Evolutionary conservation across 441 rosid genomes (phyloP), one percentile per base, ranked within the genome.

Genomic region (Croton setiger): DNA sequence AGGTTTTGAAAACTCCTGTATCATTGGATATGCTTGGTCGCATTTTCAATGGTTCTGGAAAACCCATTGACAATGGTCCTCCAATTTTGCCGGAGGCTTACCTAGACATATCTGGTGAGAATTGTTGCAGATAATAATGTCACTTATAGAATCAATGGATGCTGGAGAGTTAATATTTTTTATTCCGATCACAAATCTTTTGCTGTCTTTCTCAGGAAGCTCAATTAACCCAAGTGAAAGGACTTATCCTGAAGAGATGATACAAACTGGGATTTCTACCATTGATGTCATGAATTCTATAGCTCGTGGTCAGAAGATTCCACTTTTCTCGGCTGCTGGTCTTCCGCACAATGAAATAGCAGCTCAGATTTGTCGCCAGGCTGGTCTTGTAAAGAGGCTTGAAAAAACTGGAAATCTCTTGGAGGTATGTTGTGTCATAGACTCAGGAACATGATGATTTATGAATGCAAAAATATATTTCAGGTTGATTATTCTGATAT

Each of bases 241-340:
- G 82, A 95, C 99, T 47, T 95, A 95, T 74, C 99, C 99, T 57
- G 99, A 95, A 80, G 98, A 95, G 87, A 95, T 95, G 99, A 95
- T 95, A 61, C 99, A 92, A 76, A 95, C 99, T 0, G 99, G 99
- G 72, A 96, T 96, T 77, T 96, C 98, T 49, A 96, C 99, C 39
- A 96, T 96, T 75, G 99, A 96, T 84, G 98, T 92, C 75, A 96
- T 96, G 99, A 96, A 96, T 72, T 96, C 99, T 64, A 92, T 96
- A 60, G 99, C 99, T 73, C 82, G 99, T 74, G 99, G 99, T 70
- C 97, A 96, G 74, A 96, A 96, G 72, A 96, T 92, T 68, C 99
- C 99, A 71, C 93, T 96, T 53, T 96, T 96, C 81, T 96, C 99
- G 70, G 99, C 99, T 81, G 99, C 99, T 64, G 99, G 99, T 88